Evolutionary conservation across 1,284 basidiomycete species (phyloP).

Genomic region (Cronartium ribicola): DNA sequence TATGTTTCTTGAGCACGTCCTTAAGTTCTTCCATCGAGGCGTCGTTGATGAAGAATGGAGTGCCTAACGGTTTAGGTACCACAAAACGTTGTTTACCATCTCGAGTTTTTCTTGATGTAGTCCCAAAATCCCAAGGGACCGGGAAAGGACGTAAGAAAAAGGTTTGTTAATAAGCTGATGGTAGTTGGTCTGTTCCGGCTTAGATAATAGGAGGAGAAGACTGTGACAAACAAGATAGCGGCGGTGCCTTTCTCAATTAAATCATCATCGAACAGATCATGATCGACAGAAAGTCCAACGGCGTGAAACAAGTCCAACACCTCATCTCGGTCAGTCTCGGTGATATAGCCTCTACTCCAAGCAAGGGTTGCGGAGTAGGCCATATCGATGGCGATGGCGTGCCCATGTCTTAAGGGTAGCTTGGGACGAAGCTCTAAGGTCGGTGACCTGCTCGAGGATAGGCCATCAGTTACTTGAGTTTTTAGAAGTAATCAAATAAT

Average conservation of each 20-base stretch:
- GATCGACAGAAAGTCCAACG: conserved; percentile 55
- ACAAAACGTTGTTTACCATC: conserved; percentile 56
- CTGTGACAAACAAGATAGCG: conserved; percentile 51
- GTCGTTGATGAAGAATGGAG: conserved; percentile 55
- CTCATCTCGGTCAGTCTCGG: conserved; percentile 54
- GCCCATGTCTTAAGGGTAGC: conserved; percentile 53
- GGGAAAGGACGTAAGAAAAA: neutral
- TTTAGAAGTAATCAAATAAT: neutral
- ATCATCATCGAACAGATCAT: conserved; percentile 53
- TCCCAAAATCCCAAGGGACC: neutral
- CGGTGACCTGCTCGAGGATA: conserved; percentile 48
- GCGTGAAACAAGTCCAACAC: conserved; percentile 53
- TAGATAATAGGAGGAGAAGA: neutral
- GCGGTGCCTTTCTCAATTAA: conserved; percentile 52
- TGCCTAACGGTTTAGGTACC: conserved; percentile 54
- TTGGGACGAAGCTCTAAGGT: conserved; percentile 53
- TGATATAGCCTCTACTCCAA: conserved; percentile 53
- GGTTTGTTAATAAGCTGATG: neutral
- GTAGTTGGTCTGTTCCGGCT: neutral
- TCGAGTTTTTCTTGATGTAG: conserved; percentile 52
- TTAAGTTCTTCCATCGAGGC: conserved; percentile 53
- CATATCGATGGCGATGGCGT: conserved; percentile 54
- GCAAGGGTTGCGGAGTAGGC: conserved; percentile 55
- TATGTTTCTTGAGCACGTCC: conserved; percentile 53
- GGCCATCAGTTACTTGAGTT: neutral